Conservation (phyloP, 495 filamentous ascomycete genomes). For the Pyrenopolyporus hunteri region DNA sequence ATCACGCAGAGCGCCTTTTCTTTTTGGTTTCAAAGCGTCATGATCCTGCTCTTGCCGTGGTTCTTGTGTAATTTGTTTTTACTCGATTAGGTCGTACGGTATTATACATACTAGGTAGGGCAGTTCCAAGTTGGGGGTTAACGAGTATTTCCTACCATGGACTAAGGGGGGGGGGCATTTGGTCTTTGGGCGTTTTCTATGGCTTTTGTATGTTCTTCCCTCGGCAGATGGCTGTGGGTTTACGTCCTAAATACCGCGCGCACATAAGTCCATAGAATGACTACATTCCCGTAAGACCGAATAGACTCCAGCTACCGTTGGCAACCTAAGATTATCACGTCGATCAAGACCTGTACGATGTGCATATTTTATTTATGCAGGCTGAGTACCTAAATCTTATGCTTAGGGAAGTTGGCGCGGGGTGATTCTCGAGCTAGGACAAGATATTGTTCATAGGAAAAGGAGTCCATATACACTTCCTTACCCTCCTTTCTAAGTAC, state of each 20-base stretch:
- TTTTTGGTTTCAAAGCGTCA: not conserved
- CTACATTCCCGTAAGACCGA: conserved; percentile 21
- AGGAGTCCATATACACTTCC: no score
- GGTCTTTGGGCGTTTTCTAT: conserved; percentile 13
- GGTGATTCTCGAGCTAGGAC: no score
- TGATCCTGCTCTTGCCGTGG: conserved; percentile 22
- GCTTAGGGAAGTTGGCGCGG: no score
- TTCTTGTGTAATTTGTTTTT: conserved; percentile 19
- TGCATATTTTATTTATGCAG: no score
- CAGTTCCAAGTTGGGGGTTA: conserved; percentile 16
- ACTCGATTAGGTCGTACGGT: conserved; percentile 18
- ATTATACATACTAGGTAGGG: conserved; percentile 12
- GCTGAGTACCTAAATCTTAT: no score
- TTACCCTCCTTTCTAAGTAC: no score
- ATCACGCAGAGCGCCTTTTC: conserved; percentile 12
- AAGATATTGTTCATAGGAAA: no score
- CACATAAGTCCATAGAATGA: conserved; percentile 25
- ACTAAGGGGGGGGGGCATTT: conserved; percentile 20
- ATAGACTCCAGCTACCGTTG: conserved; percentile 17
- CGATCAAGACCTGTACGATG: no score
- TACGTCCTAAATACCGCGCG: conserved; percentile 27
- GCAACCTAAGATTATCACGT: no score
- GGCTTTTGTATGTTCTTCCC: conserved; percentile 22
- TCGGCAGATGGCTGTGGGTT: conserved; percentile 24
- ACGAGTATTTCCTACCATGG: conserved; percentile 17